phyloP scores from a whole-genome alignment of 768 basidiomycete genomes.

The Crassisporium funariophilum region DNA sequence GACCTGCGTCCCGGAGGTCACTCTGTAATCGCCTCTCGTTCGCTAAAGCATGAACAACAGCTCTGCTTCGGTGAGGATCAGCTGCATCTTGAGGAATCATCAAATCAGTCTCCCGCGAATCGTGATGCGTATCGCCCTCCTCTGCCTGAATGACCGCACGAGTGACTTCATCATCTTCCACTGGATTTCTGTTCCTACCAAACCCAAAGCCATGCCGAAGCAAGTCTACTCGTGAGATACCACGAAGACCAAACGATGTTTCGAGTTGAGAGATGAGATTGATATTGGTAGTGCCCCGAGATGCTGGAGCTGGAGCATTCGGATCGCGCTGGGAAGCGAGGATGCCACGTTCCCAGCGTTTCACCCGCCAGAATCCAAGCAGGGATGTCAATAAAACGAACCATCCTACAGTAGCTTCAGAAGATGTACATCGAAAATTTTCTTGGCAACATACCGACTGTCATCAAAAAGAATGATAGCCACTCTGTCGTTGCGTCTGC shows the following conservation, averaged over 20 bases:
- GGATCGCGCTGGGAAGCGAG: conserved; percentile 53
- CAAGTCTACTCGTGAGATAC: conserved; percentile 40
- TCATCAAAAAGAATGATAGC: conserved; percentile 96
- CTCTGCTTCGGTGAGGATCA: conserved; percentile 46
- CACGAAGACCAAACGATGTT: conserved; percentile 39
- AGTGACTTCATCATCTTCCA: conserved; percentile 29
- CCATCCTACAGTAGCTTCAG: conserved; percentile 24
- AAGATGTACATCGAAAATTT: background rate
- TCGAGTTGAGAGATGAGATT: conserved; percentile 41
- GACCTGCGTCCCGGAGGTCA: conserved; percentile 64
- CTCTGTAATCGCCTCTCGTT: conserved; percentile 60
- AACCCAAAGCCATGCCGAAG: conserved; percentile 51
- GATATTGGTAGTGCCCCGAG: conserved; percentile 18
- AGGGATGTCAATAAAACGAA: conserved; percentile 78
- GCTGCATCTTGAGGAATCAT: conserved; percentile 42
- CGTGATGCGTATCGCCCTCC: conserved; percentile 26
- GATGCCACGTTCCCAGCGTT: conserved; percentile 84
- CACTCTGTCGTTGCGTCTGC: conserved; percentile 86
- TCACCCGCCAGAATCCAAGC: conserved; percentile 88
- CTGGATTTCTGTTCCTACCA: conserved; percentile 21
- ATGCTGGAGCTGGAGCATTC: conserved; percentile 14
- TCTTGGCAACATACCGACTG: conserved; percentile 54
- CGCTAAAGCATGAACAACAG: conserved; percentile 46
- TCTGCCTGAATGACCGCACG: conserved; percentile 29
- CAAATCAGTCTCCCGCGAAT: conserved; percentile 34